These are phyloP conservation scores for Phytophthora meadii DNA, from an alignment of 352 stramenopile genomes.

Conservation along the genomic window DNA sequence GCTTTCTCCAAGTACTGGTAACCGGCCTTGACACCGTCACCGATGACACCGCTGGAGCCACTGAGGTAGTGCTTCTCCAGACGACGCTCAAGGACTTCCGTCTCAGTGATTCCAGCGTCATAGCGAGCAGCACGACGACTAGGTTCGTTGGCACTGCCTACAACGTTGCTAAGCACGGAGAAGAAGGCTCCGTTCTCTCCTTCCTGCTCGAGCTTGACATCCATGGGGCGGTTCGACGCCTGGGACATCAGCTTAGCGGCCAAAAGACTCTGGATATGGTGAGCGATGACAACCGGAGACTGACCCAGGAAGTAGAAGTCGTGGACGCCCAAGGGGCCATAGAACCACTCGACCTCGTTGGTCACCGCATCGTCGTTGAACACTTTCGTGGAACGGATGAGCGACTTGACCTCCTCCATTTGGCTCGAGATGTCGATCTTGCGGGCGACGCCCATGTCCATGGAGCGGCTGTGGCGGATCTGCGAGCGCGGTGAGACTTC, in stretches of 20 bases:
- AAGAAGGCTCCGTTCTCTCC: conserved; percentile 79
- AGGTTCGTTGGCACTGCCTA: conserved; percentile 55
- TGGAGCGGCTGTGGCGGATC: conserved; percentile 60
- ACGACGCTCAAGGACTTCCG: conserved; percentile 73
- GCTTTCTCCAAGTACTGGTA: conserved; percentile 78
- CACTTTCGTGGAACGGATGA: conserved; percentile 61
- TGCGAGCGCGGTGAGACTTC: conserved; percentile 33
- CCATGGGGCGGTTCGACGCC: conserved; percentile 72
- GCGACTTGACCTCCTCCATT: conserved; percentile 73
- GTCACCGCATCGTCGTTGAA: conserved; percentile 69
- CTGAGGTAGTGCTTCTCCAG: conserved; percentile 87
- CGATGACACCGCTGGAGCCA: conserved; percentile 69
- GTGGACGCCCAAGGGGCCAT: conserved; percentile 78
- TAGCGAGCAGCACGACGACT: conserved; percentile 60
- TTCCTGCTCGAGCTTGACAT: conserved; percentile 87
- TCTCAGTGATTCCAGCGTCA: conserved; percentile 66
- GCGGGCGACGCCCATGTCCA: conserved; percentile 63
- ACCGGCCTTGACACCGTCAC: conserved; percentile 79
- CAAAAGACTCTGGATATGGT: conserved; percentile 83
- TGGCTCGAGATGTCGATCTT: conserved; percentile 62
- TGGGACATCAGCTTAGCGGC: conserved; percentile 86
- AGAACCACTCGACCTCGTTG: conserved; percentile 86
- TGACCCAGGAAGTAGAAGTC: conserved; percentile 88
- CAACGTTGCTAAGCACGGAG: conserved; percentile 82
- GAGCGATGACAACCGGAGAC: conserved; percentile 64